phyloP scores from a whole-genome alignment of 164 flowering plant genomes.

The Macadamia integrifolia region DNA sequence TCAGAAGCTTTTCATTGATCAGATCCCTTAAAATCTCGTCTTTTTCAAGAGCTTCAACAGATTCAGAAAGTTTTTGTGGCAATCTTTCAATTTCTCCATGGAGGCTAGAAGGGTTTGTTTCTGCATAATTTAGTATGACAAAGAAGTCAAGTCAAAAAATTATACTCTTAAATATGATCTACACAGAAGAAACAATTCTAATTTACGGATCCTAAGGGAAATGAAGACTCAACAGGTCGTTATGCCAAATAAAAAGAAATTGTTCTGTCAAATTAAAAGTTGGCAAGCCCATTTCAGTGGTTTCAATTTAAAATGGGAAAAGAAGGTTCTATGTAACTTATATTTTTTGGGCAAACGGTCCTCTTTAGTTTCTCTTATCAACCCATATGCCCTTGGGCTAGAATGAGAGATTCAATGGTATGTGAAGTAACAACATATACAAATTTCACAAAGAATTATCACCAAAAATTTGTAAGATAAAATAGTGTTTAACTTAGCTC shows the following conservation, averaged over 20 bases:
- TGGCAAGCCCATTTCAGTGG: too few relatives aligned
- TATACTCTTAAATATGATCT: neutral
- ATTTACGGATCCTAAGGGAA: neutral
- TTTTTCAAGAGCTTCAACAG: conserved; percentile 64
- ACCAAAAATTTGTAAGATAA: too few relatives aligned
- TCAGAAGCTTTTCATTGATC: conserved; percentile 65
- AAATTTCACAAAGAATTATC: too few relatives aligned
- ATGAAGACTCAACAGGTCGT: neutral
- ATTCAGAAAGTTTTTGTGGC: conserved; percentile 71
- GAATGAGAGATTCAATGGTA: too few relatives aligned
- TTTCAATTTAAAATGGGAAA: too few relatives aligned
- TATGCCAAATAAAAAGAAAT: neutral
- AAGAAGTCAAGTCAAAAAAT: conserved; percentile 1
- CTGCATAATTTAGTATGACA: conserved; percentile 29
- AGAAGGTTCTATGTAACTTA: too few relatives aligned
- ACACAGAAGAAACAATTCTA: neutral
- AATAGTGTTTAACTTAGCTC: too few relatives aligned
- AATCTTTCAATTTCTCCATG: conserved; percentile 42
- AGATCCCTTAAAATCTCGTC: conserved; percentile 51
- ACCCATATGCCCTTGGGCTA: too few relatives aligned
- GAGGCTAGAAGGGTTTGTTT: conserved; percentile 47
- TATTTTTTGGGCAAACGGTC: too few relatives aligned
- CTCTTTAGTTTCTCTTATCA: too few relatives aligned
- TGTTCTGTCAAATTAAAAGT: too few relatives aligned
- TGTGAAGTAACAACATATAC: too few relatives aligned